Conservation (phyloP, 495 filamentous ascomycete genomes). For the Lophium mytilinum region DNA sequence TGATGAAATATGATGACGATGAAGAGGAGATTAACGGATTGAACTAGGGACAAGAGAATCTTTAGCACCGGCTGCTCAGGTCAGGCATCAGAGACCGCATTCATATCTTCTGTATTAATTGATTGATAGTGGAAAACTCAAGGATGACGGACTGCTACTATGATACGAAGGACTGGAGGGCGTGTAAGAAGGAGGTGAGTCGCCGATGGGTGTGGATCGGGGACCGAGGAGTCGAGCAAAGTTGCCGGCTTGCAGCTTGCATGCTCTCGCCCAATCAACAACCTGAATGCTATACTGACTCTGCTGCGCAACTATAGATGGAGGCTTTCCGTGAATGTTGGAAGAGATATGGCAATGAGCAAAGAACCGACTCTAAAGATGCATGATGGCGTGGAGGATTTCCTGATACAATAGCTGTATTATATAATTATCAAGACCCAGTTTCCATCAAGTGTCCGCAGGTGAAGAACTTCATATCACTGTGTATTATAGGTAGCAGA, state of each 20-base stretch:
- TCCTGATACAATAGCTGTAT: too few species aligned
- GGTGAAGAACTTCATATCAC: too few species aligned
- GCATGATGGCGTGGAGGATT: conserved; percentile 19
- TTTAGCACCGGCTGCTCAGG: conserved; percentile 92
- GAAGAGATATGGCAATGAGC: conserved; percentile 83
- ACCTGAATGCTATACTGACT: conserved; percentile 1
- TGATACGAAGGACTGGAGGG: conserved; percentile 92
- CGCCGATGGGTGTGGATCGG: background rate
- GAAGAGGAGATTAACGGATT: conserved; percentile 18
- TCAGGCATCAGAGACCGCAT: conserved; percentile 34
- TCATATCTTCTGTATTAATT: background rate
- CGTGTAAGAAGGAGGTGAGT: conserved; percentile 81
- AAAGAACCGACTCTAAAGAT: conserved; percentile 71
- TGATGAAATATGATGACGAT: background rate
- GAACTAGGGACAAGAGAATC: conserved; percentile 88
- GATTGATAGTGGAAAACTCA: conserved; percentile 64
- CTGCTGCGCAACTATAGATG: conserved; percentile 52
- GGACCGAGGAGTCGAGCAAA: conserved; percentile 3
- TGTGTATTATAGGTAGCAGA: too few species aligned
- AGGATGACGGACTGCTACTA: conserved; percentile 94
- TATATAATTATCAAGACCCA: too few species aligned
- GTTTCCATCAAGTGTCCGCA: too few species aligned
- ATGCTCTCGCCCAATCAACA: conserved; percentile 6
- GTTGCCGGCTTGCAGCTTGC: background rate
- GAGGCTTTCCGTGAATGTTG: conserved; percentile 86